These are phyloP conservation scores for Apiosordaria backusii DNA, from an alignment of 495 filamentous ascomycete species.

Conservation along the genomic window DNA sequence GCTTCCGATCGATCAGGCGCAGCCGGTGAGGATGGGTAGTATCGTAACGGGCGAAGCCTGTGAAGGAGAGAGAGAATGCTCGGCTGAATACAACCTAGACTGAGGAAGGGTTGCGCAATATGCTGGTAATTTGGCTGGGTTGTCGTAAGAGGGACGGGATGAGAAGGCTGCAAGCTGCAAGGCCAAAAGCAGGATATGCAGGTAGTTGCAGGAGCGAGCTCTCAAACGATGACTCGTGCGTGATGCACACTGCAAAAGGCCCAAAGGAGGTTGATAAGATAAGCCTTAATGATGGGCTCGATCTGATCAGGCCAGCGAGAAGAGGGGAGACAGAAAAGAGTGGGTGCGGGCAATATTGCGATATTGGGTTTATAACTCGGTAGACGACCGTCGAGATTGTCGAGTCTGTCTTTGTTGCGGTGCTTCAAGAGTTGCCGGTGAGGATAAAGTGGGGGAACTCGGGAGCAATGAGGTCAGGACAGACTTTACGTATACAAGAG, in stretches of 20 bases:
- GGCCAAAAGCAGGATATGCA: constrained; percentile 6
- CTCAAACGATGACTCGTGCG: not conserved
- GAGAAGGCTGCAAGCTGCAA: constrained; percentile 11
- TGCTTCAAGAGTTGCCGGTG: too few relatives aligned
- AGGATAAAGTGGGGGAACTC: not conserved
- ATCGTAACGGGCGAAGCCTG: not conserved
- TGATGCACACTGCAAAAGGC: constrained; percentile 14
- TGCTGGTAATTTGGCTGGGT: not conserved
- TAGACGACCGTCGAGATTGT: not conserved
- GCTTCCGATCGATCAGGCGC: not conserved
- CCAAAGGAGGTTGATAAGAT: constrained; percentile 8
- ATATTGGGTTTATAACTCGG: not conserved
- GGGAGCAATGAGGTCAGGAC: not conserved
- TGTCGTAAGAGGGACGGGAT: not conserved
- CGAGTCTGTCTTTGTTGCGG: not conserved
- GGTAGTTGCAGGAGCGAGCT: constrained; percentile 1
- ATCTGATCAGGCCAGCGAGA: not conserved
- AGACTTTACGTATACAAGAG: not conserved
- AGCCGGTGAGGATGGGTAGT: not conserved
- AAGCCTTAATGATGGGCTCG: not conserved
- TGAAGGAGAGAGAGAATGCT: constrained; percentile 1
- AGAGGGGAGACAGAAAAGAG: not conserved
- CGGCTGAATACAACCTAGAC: not conserved
- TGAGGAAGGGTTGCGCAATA: not conserved
- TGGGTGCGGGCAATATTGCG: not conserved